Percentiles rank a stretch among this genome's conserved stretches.
Conservation (phyloP, 352 stramenopile species). For the Phytopythium boreale region DNA sequence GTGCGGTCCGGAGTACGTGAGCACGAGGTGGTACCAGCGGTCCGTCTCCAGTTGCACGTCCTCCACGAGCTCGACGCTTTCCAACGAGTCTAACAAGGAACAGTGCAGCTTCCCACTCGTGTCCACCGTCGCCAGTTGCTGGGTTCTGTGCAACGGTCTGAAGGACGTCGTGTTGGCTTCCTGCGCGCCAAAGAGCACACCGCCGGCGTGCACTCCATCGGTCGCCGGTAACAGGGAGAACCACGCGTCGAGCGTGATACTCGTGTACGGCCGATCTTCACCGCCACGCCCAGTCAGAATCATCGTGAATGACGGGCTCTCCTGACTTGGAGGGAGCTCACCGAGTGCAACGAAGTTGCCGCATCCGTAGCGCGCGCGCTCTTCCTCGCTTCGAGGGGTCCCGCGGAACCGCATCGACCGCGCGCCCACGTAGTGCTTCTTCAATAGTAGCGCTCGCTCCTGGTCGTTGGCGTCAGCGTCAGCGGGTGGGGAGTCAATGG, state of each 20-base stretch:
- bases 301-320: background rate
- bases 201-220: constrained; percentile 12
- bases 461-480: background rate
- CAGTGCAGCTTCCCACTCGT: constrained; percentile 22
- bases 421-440: background rate
- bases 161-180: constrained; percentile 8
- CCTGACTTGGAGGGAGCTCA: constrained; percentile 6
- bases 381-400: background rate
- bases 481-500: too few species aligned
- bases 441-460: background rate
- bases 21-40: constrained; percentile 28
- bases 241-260: constrained; percentile 19
- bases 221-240: constrained; percentile 24
- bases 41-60: constrained; percentile 12
- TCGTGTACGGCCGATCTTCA: too few species aligned
- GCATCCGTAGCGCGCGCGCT: background rate
- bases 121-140: constrained; percentile 25
- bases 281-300: background rate
- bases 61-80: background rate
- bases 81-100: constrained; percentile 16
- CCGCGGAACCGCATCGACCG: background rate
- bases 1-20: background rate
- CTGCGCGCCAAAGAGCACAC: constrained; percentile 28
- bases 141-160: constrained; percentile 15
- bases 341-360: background rate